These are phyloP conservation scores for Mycotypha africana DNA, from an alignment of 371 early-diverging fungal species.

Conservation along the genomic window DNA sequence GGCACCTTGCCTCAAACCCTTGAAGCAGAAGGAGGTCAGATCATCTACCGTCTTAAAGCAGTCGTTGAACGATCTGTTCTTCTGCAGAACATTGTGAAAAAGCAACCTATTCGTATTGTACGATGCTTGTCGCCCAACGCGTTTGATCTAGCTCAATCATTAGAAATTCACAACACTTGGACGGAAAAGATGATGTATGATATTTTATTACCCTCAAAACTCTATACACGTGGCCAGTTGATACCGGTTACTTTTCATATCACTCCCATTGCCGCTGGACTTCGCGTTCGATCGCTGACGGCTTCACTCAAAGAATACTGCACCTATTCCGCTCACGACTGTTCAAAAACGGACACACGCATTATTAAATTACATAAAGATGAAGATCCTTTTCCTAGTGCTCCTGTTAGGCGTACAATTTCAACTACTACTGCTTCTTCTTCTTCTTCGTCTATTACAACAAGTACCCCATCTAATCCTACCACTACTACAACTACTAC, in stretches of 20 bases:
- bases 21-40: conserved; percentile 18
- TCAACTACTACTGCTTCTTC: neutral
- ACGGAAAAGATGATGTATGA: conserved; percentile 27
- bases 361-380: conserved; percentile 13
- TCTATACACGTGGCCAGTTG: conserved; percentile 27
- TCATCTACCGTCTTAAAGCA: conserved; percentile 19
- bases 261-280: conserved; percentile 24
- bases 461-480: conserved; percentile 4
- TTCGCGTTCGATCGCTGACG: conserved; percentile 24
- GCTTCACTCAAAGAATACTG: conserved; percentile 38
- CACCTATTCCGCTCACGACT: conserved; percentile 26
- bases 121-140: conserved; percentile 18
- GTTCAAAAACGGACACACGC: conserved; percentile 35
- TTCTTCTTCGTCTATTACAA: too few relatives aligned
- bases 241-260: conserved; percentile 37
- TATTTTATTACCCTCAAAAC: conserved; percentile 30
- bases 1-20: conserved; percentile 28
- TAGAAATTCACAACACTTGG: conserved; percentile 23
- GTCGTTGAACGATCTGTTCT: conserved; percentile 18
- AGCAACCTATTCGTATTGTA: conserved; percentile 9
- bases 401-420: conserved; percentile 2
- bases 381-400: conserved; percentile 20
- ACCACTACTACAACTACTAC: too few relatives aligned
- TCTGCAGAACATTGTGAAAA: conserved; percentile 19
- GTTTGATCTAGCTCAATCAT: conserved; percentile 18